A percentile compares a stretch with the other conserved stretches of the same genome.
phyloP scores from a whole-genome alignment of 192 early-diverging fungal genomes.

The Gamsiella multidivaricata region DNA sequence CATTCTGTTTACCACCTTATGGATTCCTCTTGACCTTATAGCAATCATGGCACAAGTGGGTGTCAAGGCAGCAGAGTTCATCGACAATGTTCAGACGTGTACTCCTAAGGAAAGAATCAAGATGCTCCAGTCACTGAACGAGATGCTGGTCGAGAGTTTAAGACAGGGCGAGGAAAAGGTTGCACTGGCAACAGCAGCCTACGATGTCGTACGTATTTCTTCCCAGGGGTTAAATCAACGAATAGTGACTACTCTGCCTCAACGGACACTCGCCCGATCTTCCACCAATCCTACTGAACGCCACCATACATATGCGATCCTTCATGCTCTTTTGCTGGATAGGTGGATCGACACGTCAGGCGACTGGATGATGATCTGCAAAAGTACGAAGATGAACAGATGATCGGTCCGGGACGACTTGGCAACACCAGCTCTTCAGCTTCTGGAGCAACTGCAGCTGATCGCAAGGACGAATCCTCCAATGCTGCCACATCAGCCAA shows the following conservation, averaged over 20 bases:
- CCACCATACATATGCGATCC: too few relatives aligned
- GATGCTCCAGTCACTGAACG: constrained; percentile 64
- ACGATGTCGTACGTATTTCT: constrained; percentile 77
- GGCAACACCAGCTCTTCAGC: constrained; percentile 47
- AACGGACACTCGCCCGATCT: neutral
- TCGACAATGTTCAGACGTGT: constrained; percentile 70
- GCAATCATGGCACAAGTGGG: constrained; percentile 80
- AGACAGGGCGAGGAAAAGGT: constrained; percentile 96
- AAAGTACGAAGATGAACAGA: constrained; percentile 93
- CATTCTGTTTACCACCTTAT: neutral
- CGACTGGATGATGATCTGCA: constrained; percentile 91
- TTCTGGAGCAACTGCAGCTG: constrained; percentile 24
- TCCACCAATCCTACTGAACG: neutral
- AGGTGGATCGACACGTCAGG: constrained; percentile 90
- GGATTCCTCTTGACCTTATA: constrained; percentile 22
- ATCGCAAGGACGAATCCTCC: constrained; percentile 58
- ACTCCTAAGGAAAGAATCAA: constrained; percentile 62
- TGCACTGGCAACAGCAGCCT: constrained; percentile 90
- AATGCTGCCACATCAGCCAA: constrained; percentile 37
- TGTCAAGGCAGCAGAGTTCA: constrained; percentile 75
- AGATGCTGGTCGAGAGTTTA: constrained; percentile 76
- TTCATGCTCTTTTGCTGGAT: constrained; percentile 2
- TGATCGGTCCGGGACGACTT: constrained; percentile 68
- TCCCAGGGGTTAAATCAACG: neutral
- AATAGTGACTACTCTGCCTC: neutral